Evolutionary conservation across 345 rosid species (phyloP).

Genomic region (Gossypium rotundifolium): DNA sequence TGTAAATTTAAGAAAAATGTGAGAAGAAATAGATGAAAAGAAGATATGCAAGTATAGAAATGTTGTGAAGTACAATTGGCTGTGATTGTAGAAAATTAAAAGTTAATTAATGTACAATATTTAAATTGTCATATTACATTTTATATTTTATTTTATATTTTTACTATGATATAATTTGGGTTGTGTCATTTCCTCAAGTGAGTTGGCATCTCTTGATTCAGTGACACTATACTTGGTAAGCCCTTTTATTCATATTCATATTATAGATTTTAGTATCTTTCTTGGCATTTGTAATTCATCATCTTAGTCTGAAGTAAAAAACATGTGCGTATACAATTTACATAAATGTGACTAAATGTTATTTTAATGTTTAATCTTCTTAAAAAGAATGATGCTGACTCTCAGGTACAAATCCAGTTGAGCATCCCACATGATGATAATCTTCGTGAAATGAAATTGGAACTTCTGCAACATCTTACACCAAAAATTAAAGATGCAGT

Average conservation of each 20-base stretch:
- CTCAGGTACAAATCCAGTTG: slow-evolving; percentile 56
- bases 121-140: too few species aligned
- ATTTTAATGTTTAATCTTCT: neutral
- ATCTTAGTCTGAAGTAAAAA: neutral
- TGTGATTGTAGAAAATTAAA: too few species aligned
- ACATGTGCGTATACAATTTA: neutral
- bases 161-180: too few species aligned
- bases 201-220: neutral
- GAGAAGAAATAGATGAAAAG: too few species aligned
- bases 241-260: neutral
- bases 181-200: neutral
- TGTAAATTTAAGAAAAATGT: too few species aligned
- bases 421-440: slow-evolving; percentile 41
- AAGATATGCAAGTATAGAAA: too few species aligned
- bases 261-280: neutral
- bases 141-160: too few species aligned
- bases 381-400: slow-evolving; percentile 9
- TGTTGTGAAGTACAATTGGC: too few species aligned
- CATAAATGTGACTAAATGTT: neutral
- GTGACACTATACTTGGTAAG: neutral
- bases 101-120: too few species aligned
- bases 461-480: slow-evolving; percentile 42
- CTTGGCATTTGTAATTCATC: neutral
- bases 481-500: slow-evolving; percentile 33
- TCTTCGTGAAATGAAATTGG: slow-evolving; percentile 44